Evolutionary conservation across 495 filamentous ascomycete genomes (phyloP).

Genomic region (Podospora pseudocomata): DNA sequence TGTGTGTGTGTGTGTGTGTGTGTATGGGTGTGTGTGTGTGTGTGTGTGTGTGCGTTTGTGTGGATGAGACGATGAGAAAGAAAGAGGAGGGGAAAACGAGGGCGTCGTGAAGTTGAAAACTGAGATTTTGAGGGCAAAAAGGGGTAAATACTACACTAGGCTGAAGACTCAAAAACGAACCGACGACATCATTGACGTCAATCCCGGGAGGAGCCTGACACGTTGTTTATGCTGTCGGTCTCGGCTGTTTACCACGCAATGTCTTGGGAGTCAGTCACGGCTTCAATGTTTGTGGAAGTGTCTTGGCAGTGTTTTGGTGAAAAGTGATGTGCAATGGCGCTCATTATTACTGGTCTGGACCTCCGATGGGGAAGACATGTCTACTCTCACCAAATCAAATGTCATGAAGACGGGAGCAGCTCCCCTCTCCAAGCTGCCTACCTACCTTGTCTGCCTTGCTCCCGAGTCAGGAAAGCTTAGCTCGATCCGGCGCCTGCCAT

Average conservation of each 20-base stretch:
- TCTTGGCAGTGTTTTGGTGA: background rate
- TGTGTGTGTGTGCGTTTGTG: too few species aligned
- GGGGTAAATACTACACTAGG: background rate
- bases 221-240: background rate
- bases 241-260: background rate
- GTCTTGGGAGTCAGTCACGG: background rate
- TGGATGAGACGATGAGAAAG: background rate
- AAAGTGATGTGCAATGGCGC: background rate
- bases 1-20: too few species aligned
- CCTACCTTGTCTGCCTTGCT: too few species aligned
- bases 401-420: too few species aligned
- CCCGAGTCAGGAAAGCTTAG: background rate
- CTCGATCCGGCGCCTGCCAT: background rate
- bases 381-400: too few species aligned
- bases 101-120: background rate
- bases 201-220: background rate
- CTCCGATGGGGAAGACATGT: background rate
- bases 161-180: too few species aligned
- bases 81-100: slow-evolving; percentile 1
- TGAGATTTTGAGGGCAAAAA: background rate
- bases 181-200: background rate
- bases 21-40: too few species aligned
- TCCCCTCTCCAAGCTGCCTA: too few species aligned
- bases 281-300: background rate
- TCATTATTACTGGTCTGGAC: background rate